Evolutionary conservation across 371 early-diverging fungal genomes (phyloP), one percentile per base, ranked within the genome.

Genomic region (Paraphysoderma sedebokerense): DNA sequence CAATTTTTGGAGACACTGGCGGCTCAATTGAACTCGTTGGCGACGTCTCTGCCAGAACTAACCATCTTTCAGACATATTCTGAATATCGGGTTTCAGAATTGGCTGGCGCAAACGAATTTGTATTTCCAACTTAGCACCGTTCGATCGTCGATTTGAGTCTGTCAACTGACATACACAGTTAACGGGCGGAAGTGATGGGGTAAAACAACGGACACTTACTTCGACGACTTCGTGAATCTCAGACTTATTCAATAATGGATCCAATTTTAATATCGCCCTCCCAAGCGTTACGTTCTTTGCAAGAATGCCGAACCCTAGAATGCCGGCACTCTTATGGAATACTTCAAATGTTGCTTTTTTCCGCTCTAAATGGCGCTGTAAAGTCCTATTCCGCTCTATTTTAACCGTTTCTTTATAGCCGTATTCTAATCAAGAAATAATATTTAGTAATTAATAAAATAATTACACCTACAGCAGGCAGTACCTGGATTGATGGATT

Each of bases 41-140:
- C 32, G 44, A 51, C n/a, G 23, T 36, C 3, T 60, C 66, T 50
- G 77, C 76, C 32, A 81, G 58, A 2, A 73, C 62, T 7, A 84
- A 49, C 88, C 88, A 87, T 44, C 72, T 70, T 47, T 81, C 78
- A 7, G 67, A 66, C 50, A 74, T 66, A 34, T 62, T 54, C 0
- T 70, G 67, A 37, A 78, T 63, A 41, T 85, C 81, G 5, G 72
- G 65, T 15, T 70, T 72, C 11, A 61, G 34, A 17, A 87, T 52
- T 0, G 90, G 86, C 28, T 64, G 66, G 34, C 79, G 68, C 27
- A 87, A 31, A 27, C 77, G 68, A 15, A 89, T 55, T 37, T 66
- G 57, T 22, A 87, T 40, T 45, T 84, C 79, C 31, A 87, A 46
- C 47, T 72, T 74, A 5, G 75, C 87, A 23, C 85, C 84, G 2